A percentile compares a stretch with the other conserved stretches of the same genome.
Conservation (phyloP, 345 rosid genomes). For the Citrus reticulata region DNA sequence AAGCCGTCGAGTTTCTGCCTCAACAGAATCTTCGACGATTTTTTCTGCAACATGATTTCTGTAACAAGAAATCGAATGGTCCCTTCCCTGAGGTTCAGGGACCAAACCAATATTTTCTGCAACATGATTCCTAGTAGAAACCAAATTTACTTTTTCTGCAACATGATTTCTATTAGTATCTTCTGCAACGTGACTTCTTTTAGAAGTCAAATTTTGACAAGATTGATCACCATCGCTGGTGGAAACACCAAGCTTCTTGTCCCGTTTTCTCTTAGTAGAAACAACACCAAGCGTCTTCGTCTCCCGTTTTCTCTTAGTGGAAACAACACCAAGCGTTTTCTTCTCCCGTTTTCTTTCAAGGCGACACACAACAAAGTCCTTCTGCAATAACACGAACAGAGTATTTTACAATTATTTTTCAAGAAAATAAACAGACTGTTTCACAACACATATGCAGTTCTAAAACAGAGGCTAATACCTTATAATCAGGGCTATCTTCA, state of each 20-base stretch:
- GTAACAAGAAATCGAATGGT: too few species aligned
- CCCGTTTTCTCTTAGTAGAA: background rate
- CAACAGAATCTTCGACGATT: background rate
- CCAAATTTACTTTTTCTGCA: background rate
- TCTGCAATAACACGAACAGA: background rate
- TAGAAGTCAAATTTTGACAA: background rate
- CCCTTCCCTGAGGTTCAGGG: too few species aligned
- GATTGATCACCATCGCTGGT: background rate
- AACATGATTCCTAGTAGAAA: background rate
- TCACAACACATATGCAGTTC: background rate
- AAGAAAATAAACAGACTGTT: background rate
- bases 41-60: background rate
- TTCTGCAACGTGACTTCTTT: too few species aligned
- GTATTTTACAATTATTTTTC: background rate
- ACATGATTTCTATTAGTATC: background rate
- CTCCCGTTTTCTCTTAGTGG: background rate
- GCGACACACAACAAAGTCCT: constrained; percentile 5
- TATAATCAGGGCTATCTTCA: background rate
- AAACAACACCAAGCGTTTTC: background rate
- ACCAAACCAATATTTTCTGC: background rate
- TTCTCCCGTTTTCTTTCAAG: background rate
- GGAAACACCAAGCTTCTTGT: background rate
- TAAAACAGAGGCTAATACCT: background rate
- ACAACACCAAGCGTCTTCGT: too few species aligned
- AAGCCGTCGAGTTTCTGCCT: background rate